These are phyloP conservation scores for Agaricus blazei DNA, from an alignment of 768 basidiomycete species.

Conservation along the genomic window DNA sequence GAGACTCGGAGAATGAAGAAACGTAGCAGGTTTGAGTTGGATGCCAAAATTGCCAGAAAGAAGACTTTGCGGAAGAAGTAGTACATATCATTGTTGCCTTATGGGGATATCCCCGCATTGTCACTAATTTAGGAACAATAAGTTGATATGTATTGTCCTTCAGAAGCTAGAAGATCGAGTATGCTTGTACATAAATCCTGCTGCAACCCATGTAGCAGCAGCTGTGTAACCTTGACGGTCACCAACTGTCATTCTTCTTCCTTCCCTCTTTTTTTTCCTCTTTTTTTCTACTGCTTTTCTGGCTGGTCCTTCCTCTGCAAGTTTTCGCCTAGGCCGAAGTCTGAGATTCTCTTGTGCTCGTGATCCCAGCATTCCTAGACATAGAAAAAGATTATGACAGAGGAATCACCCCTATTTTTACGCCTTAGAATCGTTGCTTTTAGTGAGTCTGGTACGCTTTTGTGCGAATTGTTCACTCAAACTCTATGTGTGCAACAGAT, in stretches of 20 bases:
- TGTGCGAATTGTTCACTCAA: background rate
- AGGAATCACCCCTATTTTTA: constrained; percentile 11
- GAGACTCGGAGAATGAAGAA: constrained; percentile 29
- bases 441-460: background rate
- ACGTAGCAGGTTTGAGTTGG: constrained; percentile 45
- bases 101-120: background rate
- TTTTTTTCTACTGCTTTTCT: background rate
- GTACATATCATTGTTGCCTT: background rate
- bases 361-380: background rate
- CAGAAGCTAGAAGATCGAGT: background rate
- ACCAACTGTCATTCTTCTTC: background rate
- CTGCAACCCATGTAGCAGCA: background rate
- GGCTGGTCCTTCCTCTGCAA: background rate
- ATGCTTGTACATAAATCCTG: background rate
- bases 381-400: background rate
- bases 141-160: background rate
- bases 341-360: background rate
- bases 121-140: constrained; percentile 9
- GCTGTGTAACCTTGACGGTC: background rate
- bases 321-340: background rate
- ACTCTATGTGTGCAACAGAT: constrained; percentile 7
- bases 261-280: background rate
- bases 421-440: constrained; percentile 12
- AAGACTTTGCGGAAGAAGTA: constrained; percentile 18
- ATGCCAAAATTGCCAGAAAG: constrained; percentile 38